Evolutionary conservation across 345 rosid species (phyloP).

Genomic region (rapeseed (Brassica napus)): DNA sequence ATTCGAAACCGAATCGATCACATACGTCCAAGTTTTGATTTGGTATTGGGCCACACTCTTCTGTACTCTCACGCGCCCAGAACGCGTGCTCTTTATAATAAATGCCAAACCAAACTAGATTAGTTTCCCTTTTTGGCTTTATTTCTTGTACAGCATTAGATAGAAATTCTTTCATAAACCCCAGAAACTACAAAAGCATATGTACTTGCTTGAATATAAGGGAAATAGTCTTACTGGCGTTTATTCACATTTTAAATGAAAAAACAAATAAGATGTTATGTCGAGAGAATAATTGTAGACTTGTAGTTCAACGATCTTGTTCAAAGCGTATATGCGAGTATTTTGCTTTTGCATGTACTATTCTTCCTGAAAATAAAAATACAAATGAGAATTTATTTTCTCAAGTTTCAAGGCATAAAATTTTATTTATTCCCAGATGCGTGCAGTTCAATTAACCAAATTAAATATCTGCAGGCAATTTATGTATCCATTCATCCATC

Average conservation of each 20-base stretch:
- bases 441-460: background rate
- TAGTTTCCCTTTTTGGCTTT: background rate
- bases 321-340: background rate
- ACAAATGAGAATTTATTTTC: background rate
- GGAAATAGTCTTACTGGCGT: background rate
- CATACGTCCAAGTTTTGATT: slow-evolving; percentile 38
- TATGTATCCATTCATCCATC: background rate
- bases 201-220: background rate
- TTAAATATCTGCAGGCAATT: slow-evolving; percentile 18
- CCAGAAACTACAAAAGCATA: background rate
- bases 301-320: background rate
- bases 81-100: slow-evolving; percentile 8
- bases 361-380: background rate
- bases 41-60: slow-evolving; percentile 18
- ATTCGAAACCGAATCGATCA: slow-evolving; percentile 32
- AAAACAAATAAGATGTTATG: background rate
- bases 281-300: background rate
- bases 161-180: background rate
- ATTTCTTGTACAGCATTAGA: background rate
- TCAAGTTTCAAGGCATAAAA: background rate
- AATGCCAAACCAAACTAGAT: slow-evolving; percentile 2
- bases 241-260: background rate
- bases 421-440: background rate
- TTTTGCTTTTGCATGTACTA: too few relatives aligned
- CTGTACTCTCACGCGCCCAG: slow-evolving; percentile 7